Evolutionary conservation across 2,329 filamentous ascomycete species (phyloP), one percentile per base, ranked within the genome.

Genomic region (Phoma herbarum): DNA sequence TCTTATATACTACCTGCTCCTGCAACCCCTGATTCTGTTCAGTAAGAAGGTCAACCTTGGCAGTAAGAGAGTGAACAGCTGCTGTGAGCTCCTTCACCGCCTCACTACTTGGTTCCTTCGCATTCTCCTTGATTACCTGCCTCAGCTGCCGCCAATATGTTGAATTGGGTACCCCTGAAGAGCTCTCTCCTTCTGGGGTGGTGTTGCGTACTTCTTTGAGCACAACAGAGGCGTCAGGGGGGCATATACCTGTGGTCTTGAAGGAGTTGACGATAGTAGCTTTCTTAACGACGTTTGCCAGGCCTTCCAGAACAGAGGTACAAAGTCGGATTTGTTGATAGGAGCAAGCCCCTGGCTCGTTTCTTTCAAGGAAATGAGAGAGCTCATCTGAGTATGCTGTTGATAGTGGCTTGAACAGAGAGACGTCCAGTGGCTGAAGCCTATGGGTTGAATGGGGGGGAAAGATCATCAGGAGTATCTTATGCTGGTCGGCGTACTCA

Each of bases 271-370:
- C n/a, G 18, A 41, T 41, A 41, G 37, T 41, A 6, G n/a, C 3
- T 41, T 20, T 20, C 3, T 18, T 41, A 20, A 41, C 4, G n/a
- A n/a, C n/a, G n/a, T n/a, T n/a, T n/a, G n/a, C 46, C 11, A 57
- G 22, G 37, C 53, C 20, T 39, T 39, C 53, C 37, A 57, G 28
- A 57, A 51, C 14, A 50, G 14, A 25, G 3, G 14, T 18, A 57
- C 50, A 18, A 57, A 51, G 18, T 50, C 46, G 12, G 46, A 26
- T 33, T 51, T 57, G 26, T 25, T 50, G 14, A 57, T 16, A 5
- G 35, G 14, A 2, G 28, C 20, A 16, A 16, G 28, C 25, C 14
- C 46, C 37, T 22, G 9, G 28, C 33, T n/a, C n/a, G n/a, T n/a
- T 46, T 9, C 14, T 7, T 18, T 39, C 9, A 41, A 23, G 10